Evolutionary conservation across 2,329 filamentous ascomycete genomes (phyloP).

Genomic region (Corynespora cassiicola): DNA sequence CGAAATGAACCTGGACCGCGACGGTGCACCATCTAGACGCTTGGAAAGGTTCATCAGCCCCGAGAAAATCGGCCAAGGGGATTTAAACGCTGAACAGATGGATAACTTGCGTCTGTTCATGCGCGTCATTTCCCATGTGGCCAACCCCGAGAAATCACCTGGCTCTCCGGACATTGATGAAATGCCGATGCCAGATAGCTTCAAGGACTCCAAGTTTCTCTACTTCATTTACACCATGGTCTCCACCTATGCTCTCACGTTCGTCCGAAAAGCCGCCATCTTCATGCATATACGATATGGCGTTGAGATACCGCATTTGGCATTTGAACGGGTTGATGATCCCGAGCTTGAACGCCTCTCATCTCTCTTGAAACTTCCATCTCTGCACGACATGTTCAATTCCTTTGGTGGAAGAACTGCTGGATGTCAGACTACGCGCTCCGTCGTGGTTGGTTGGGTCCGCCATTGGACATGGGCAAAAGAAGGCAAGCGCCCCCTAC

Average conservation of each 20-base stretch:
- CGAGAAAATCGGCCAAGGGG: conserved; percentile 28
- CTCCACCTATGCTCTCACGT: conserved; percentile 85
- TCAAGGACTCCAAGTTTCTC: conserved; percentile 39
- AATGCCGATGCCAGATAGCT: conserved; percentile 27
- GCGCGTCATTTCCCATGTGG: conserved; percentile 36
- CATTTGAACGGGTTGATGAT: conserved; percentile 61
- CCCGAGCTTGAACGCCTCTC: conserved; percentile 85
- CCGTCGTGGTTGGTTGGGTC: conserved; percentile 74
- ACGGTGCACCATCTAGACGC: conserved; percentile 7
- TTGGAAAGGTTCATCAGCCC: conserved; percentile 33
- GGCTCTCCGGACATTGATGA: conserved; percentile 30
- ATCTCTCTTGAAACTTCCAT: conserved; percentile 75
- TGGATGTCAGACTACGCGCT: conserved; percentile 49
- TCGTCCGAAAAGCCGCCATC: conserved; percentile 83
- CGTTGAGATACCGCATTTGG: conserved; percentile 80
- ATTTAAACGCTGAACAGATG: conserved; percentile 33
- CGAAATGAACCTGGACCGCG: conserved; percentile 7
- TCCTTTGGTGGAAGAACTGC: conserved; percentile 52
- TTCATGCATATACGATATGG: conserved; percentile 88
- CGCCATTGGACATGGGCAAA: conserved; percentile 61
- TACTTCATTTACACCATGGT: conserved; percentile 54
- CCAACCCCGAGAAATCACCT: conserved; percentile 28
- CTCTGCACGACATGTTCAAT: conserved; percentile 78
- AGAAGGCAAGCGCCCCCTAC: conserved; percentile 48
- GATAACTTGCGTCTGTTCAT: conserved; percentile 39